These are phyloP conservation scores for Mitragyna speciosa DNA, from an alignment of 257 asterid species.

Conservation along the genomic window DNA sequence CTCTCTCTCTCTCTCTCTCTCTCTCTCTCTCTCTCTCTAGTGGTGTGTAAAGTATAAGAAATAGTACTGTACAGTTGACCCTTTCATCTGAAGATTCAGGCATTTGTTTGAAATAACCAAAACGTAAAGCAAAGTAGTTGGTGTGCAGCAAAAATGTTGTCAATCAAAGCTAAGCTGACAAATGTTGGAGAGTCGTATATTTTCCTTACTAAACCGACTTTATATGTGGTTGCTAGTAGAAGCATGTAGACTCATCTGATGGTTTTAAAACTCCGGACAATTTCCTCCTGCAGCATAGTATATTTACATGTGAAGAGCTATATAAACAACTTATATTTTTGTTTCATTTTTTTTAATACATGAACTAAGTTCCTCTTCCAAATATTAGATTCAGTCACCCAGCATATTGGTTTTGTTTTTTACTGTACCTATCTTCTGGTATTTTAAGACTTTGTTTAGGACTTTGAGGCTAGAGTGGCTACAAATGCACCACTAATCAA, in stretches of 20 bases:
- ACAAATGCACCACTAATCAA: constrained; percentile 2
- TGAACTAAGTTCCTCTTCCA: too few species aligned
- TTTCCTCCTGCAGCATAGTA: too few species aligned
- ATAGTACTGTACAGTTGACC: too few species aligned
- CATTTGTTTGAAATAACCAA: background rate
- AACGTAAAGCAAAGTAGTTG: background rate
- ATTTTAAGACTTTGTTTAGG: background rate
- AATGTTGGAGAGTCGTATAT: too few species aligned
- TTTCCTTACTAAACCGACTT: background rate
- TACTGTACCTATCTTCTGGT: background rate
- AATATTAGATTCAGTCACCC: too few species aligned
- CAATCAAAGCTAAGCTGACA: background rate
- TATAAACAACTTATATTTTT: too few species aligned
- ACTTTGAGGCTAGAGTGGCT: background rate
- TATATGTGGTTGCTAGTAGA: background rate
- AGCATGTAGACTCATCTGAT: too few species aligned
- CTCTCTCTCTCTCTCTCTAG: too few species aligned
- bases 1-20: too few species aligned
- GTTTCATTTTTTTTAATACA: too few species aligned
- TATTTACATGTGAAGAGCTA: too few species aligned
- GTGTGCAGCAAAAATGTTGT: background rate
- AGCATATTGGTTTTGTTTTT: background rate
- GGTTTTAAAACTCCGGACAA: background rate
- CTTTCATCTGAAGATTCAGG: background rate
- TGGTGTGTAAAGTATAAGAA: too few species aligned